Base-by-base conservation (phyloP, 495 filamentous ascomycete genomes). In the Penicillium ochrochloron region DNA sequence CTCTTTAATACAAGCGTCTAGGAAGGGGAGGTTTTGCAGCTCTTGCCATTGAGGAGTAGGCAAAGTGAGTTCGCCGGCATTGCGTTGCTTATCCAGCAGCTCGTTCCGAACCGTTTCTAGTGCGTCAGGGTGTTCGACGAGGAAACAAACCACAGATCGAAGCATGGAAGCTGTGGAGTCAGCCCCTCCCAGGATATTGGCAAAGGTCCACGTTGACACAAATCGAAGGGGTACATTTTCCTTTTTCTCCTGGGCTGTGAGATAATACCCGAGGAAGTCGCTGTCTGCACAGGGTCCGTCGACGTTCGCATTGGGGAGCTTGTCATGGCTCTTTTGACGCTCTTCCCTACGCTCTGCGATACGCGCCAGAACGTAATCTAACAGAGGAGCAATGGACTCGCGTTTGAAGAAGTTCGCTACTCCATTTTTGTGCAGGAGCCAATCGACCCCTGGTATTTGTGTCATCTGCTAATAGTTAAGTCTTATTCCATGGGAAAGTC, bases 1-100 rank as follows among this genome's bases (percentile, higher is more conserved):
- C 70, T 90, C 88, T 67, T 86, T 88, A 46, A 89, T 80, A 64
- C 66, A 66, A 6, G 78, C 78, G 44, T 76, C 66, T 7, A 80
- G 73, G 64, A 75, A 78, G 3, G 78, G 71, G 14, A 78, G 65
- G 19, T 61, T 37, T 39, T 63, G 60, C 11, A 65, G 53, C 57
- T 77, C 71, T 17, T 72, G 69, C 70, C 66, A 77, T 50, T 48
- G 42, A 9, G 62, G 62, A 5, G 64, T 41, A 12, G 66, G 68
- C 17, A 52, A 21, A 19, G 70, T 58, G 23, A 72, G 55, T 15
- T 42, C 57, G 17, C 27, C 51, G 29, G 56, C 55, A 34, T 63
- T 63, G 10, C 41, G 12, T 42, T 64, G 41, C 44, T 46, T 34
- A 50, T 60, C 57, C 14, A n/a, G 57, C 27, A 70, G 50, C 60